A percentile compares a stretch with the other conserved stretches of the same genome.
Evolutionary conservation across 768 basidiomycete species (phyloP).

Genomic region (Rhizopogon vesiculosus): DNA sequence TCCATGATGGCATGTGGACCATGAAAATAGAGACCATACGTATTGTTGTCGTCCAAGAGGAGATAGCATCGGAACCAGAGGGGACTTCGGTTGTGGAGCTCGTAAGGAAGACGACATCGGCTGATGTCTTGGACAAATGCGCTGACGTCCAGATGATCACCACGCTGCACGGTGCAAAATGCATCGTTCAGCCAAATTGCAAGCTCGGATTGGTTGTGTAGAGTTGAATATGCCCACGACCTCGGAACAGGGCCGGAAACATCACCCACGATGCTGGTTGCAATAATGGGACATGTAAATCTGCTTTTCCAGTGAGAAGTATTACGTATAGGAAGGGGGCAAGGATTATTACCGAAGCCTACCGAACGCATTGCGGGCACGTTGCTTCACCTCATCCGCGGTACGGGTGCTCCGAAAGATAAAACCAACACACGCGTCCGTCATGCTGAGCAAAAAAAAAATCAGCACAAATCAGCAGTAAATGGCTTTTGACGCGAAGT

Average conservation of each 20-base stretch:
- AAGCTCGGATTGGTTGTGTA: slow-evolving; percentile 10
- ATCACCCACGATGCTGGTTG: slow-evolving; percentile 3
- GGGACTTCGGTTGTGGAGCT: neutral
- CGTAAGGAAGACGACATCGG: slow-evolving; percentile 12
- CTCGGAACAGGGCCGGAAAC: neutral
- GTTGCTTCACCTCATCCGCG: neutral
- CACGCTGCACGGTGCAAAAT: slow-evolving; percentile 12
- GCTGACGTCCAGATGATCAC: slow-evolving; percentile 8
- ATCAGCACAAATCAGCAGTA: neutral
- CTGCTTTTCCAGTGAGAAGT: neutral
- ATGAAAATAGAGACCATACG: slow-evolving; percentile 19
- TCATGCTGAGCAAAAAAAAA: neutral
- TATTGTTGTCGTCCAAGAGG: slow-evolving; percentile 9
- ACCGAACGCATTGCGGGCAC: slow-evolving; percentile 5
- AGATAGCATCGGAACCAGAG: slow-evolving; percentile 10
- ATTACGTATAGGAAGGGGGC: neutral
- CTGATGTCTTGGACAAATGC: slow-evolving; percentile 14
- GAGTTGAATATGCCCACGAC: slow-evolving; percentile 16
- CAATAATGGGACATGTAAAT: slow-evolving; percentile 9
- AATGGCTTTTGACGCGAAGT: neutral
- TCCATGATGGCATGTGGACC: slow-evolving; percentile 18
- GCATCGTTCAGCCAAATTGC: slow-evolving; percentile 18
- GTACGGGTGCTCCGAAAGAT: slow-evolving; percentile 3
- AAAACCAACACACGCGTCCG: slow-evolving; percentile 8
- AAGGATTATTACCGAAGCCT: slow-evolving; percentile 5